A percentile compares a stretch with the other conserved stretches of the same genome.
These are phyloP conservation scores for Xylariales sp. DNA, from an alignment of 2,329 filamentous ascomycete species.

Conservation along the genomic window DNA sequence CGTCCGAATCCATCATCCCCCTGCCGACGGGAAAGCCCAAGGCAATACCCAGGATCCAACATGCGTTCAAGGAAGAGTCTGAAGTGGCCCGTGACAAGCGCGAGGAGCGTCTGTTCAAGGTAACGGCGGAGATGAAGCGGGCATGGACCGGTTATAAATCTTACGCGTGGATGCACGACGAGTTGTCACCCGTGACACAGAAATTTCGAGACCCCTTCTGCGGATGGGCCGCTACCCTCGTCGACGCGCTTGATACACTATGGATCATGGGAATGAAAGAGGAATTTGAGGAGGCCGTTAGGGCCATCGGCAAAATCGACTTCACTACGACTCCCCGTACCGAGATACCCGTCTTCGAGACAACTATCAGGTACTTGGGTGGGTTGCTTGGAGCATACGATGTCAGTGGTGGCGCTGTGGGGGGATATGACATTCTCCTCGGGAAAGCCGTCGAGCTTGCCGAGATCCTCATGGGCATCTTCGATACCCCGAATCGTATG, in stretches of 20 bases:
- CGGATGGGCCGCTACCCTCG: slow-evolving; percentile 65
- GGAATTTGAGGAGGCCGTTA: slow-evolving; percentile 62
- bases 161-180: slow-evolving; percentile 81
- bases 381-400: slow-evolving; percentile 85
- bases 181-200: slow-evolving; percentile 69
- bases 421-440: slow-evolving; percentile 58
- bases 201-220: slow-evolving; percentile 75
- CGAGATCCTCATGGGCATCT: slow-evolving; percentile 67
- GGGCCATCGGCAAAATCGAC: slow-evolving; percentile 60
- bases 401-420: slow-evolving; percentile 59
- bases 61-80: slow-evolving; percentile 64
- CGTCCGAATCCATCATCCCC: slow-evolving; percentile 63
- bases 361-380: slow-evolving; percentile 85
- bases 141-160: slow-evolving; percentile 80
- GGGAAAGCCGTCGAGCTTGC: slow-evolving; percentile 69
- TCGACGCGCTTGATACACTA: slow-evolving; percentile 64
- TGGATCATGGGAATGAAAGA: slow-evolving; percentile 68
- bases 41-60: slow-evolving; percentile 72
- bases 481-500: slow-evolving; percentile 91
- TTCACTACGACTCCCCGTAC: slow-evolving; percentile 66
- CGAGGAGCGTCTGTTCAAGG: slow-evolving; percentile 55
- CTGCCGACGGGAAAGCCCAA: slow-evolving; percentile 70
- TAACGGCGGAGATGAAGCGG: slow-evolving; percentile 70
- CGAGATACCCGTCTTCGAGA: slow-evolving; percentile 88
- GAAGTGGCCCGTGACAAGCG: slow-evolving; percentile 56